phyloP scores from a whole-genome alignment of 139 green algal genomes.

The Volvox africanus region DNA sequence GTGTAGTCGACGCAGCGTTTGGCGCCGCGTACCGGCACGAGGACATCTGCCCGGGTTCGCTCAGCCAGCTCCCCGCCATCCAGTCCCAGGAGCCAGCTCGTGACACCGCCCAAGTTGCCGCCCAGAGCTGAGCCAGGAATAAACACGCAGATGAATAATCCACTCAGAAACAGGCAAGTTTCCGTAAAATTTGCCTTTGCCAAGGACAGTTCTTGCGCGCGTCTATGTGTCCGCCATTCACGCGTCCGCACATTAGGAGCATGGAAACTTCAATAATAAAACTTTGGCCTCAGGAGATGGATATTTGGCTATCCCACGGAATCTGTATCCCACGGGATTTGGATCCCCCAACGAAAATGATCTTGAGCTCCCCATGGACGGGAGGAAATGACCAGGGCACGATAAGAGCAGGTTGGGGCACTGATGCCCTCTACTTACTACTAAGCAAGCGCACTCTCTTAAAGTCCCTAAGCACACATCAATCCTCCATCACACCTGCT shows the following conservation, averaged over 20 bases:
- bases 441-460: too few relatives aligned
- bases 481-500: too few relatives aligned
- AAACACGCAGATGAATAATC: background rate
- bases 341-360: too few relatives aligned
- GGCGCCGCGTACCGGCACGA: slow-evolving; percentile 83
- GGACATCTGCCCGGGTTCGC: slow-evolving; percentile 72
- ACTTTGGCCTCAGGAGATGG: too few relatives aligned
- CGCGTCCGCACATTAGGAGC: slow-evolving; percentile 4
- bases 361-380: too few relatives aligned
- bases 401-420: too few relatives aligned
- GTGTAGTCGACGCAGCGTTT: slow-evolving; percentile 82
- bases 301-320: too few relatives aligned
- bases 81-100: slow-evolving; percentile 78
- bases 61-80: slow-evolving; percentile 72
- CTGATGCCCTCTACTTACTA: too few relatives aligned
- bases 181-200: background rate
- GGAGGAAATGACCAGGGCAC: too few relatives aligned
- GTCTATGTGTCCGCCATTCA: slow-evolving; percentile 87
- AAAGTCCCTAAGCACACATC: too few relatives aligned
- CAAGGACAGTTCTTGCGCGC: background rate
- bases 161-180: background rate
- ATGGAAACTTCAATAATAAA: too few relatives aligned
- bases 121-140: slow-evolving; percentile 75
- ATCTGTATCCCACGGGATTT: too few relatives aligned
- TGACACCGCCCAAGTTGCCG: slow-evolving; percentile 87